phyloP scores from a whole-genome alignment of 345 rosid species.

The Eutrema japonicum region DNA sequence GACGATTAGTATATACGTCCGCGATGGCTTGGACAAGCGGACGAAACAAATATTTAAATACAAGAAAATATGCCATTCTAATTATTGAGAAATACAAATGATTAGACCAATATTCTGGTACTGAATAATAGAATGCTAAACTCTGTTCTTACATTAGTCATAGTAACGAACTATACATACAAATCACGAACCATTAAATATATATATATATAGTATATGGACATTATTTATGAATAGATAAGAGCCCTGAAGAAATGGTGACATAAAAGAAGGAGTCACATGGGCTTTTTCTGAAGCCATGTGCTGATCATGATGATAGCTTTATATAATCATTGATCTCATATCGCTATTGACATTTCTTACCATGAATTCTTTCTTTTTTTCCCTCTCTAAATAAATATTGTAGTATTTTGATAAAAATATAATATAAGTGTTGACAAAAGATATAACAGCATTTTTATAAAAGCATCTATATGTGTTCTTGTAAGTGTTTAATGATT shows the following conservation, averaged over 20 bases:
- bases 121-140: constrained; percentile 32
- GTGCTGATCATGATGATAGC: constrained; percentile 36
- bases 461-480: constrained; percentile 27
- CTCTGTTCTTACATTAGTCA: constrained; percentile 29
- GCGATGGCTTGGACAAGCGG: constrained; percentile 23
- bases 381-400: not conserved
- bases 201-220: constrained; percentile 12
- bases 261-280: constrained; percentile 39
- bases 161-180: constrained; percentile 25
- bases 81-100: constrained; percentile 38
- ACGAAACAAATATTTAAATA: constrained; percentile 4
- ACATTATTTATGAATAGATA: constrained; percentile 29
- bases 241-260: constrained; percentile 39
- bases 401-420: not conserved
- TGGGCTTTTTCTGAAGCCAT: constrained; percentile 40
- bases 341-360: constrained; percentile 38
- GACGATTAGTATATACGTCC: constrained; percentile 14
- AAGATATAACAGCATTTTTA: constrained; percentile 17
- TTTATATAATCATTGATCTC: constrained; percentile 37
- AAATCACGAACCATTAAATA: not conserved
- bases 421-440: constrained; percentile 27
- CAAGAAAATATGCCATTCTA: constrained; percentile 19
- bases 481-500: constrained; percentile 32
- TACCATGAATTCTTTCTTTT: constrained; percentile 21
- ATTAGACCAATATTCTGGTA: constrained; percentile 37